These are phyloP conservation scores for Pythium insidiosum DNA, from an alignment of 352 stramenopile species.

Conservation along the genomic window DNA sequence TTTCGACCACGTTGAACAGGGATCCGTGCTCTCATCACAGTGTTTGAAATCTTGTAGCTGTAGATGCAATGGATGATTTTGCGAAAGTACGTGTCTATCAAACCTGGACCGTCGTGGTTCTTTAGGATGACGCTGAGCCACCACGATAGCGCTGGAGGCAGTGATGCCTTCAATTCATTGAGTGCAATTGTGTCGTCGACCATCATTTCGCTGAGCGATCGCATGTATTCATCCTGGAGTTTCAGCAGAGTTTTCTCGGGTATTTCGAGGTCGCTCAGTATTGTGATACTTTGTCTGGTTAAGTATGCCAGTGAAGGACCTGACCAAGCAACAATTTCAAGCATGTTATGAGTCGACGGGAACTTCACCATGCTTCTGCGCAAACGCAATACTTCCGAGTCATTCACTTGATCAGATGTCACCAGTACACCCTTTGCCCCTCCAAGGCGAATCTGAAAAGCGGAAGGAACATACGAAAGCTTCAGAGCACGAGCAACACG, in stretches of 20 bases:
- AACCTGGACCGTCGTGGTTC: too few species aligned
- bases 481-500: constrained; percentile 28
- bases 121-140: constrained; percentile 8
- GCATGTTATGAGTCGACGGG: constrained; percentile 36
- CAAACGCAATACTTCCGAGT: constrained; percentile 12
- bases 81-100: constrained; percentile 13
- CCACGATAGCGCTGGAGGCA: constrained; percentile 11
- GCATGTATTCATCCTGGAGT: constrained; percentile 67
- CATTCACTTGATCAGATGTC: constrained; percentile 18
- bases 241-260: constrained; percentile 46
- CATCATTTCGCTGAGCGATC: constrained; percentile 39
- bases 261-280: constrained; percentile 60
- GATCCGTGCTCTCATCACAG: constrained; percentile 63
- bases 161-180: constrained; percentile 16
- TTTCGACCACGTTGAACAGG: constrained; percentile 54
- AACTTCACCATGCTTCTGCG: constrained; percentile 78
- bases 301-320: constrained; percentile 55
- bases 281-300: constrained; percentile 67
- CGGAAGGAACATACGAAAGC: constrained; percentile 33
- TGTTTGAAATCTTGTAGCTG: constrained; percentile 61
- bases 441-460: constrained; percentile 68
- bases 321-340: constrained; percentile 56
- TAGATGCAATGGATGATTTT: constrained; percentile 49
- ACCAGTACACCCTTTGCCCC: constrained; percentile 75
- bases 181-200: constrained; percentile 34